Evolutionary conservation across 1,139 yeast species (phyloP).

Genomic region (Suhomyces wounanorum): DNA sequence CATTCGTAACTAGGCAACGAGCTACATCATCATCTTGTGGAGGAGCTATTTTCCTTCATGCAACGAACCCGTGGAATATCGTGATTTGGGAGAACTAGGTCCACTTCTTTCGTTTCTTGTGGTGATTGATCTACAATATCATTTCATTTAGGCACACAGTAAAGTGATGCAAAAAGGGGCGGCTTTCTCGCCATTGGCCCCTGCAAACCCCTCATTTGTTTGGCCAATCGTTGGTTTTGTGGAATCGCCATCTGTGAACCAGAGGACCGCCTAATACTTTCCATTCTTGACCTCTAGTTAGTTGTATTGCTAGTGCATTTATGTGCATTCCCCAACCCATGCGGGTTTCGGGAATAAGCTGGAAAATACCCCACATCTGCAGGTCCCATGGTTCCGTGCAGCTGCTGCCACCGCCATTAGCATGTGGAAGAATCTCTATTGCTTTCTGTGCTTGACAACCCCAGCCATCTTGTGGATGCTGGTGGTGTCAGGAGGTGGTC

Average conservation of each 20-base stretch:
- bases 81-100: no score
- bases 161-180: no score
- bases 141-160: no score
- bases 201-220: neutral
- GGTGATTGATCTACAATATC: no score
- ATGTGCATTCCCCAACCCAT: neutral
- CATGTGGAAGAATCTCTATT: neutral
- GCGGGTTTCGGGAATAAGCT: neutral
- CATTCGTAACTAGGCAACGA: neutral
- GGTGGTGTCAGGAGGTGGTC: neutral
- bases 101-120: no score
- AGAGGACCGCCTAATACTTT: neutral
- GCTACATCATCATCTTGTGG: neutral
- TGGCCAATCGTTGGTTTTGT: neutral
- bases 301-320: neutral
- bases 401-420: neutral
- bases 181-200: no score
- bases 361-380: neutral
- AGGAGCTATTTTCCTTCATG: no score
- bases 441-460: neutral
- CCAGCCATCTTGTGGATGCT: neutral
- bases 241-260: no score
- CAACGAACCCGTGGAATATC: no score
- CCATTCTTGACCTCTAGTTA: neutral
- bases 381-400: neutral